A percentile compares a stretch with the other conserved stretches of the same genome.
phyloP scores from a whole-genome alignment of 106 monocot genomes.

The Dioscorea zingiberensis region DNA sequence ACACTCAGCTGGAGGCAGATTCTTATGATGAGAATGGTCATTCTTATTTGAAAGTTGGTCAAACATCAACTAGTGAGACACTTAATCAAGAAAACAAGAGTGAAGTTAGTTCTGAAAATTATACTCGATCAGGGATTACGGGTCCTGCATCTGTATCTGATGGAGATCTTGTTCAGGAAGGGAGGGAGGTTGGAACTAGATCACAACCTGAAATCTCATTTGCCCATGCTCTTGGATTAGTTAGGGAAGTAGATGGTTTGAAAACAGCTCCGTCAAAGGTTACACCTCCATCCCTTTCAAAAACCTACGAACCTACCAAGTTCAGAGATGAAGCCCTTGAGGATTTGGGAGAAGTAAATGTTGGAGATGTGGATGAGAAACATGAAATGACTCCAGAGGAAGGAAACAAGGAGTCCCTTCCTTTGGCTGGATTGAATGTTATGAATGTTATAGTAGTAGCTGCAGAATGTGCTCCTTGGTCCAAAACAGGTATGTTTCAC shows the following conservation, averaged over 20 bases:
- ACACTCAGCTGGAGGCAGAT: no score
- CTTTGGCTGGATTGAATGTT: constrained; percentile 72
- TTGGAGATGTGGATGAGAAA: constrained; percentile 2
- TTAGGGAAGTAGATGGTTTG: constrained; percentile 18
- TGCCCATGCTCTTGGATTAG: constrained; percentile 27
- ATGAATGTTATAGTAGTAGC: constrained; percentile 88
- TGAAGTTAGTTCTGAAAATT: constrained; percentile 4
- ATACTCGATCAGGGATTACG: neutral
- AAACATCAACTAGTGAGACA: no score
- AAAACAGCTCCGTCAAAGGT: constrained; percentile 7
- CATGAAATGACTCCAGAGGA: constrained; percentile 19
- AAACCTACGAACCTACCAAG: constrained; percentile 7
- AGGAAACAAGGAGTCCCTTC: constrained; percentile 27
- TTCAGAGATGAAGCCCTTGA: constrained; percentile 12
- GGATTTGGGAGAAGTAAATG: constrained; percentile 15
- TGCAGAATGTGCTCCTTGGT: constrained; percentile 94
- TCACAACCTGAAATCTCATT: neutral
- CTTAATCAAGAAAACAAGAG: neutral
- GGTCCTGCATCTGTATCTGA: constrained; percentile 3
- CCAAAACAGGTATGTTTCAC: constrained; percentile 62
- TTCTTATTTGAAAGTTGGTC: no score
- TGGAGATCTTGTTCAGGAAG: constrained; percentile 3
- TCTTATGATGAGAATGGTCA: no score
- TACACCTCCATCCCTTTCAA: constrained; percentile 9
- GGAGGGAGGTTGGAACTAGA: constrained; percentile 1